Conservation (phyloP, 2,329 filamentous ascomycete species). For the Xylariaceae sp. region DNA sequence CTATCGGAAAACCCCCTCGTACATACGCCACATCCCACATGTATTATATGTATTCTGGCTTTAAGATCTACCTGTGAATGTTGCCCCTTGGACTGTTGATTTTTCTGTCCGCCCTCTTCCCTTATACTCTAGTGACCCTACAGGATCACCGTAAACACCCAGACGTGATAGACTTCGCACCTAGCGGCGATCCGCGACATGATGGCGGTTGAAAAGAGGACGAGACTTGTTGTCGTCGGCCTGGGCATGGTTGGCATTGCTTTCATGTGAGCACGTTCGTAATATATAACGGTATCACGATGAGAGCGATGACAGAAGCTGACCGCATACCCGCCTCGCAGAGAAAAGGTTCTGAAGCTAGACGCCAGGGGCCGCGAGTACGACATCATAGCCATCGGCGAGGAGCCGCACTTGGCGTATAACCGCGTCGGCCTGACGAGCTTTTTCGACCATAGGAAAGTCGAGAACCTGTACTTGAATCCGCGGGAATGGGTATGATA, state of each 20-base stretch:
- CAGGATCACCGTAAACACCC: background rate
- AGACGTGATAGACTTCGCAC: constrained; percentile 15
- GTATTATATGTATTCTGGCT: too few relatives aligned
- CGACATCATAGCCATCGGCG: constrained; percentile 78
- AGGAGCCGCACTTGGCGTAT: constrained; percentile 83
- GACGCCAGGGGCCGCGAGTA: constrained; percentile 73
- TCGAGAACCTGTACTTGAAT: constrained; percentile 86
- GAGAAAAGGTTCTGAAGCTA: constrained; percentile 84
- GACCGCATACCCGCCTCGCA: constrained; percentile 34
- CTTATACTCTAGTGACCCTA: too few relatives aligned
- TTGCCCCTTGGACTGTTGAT: too few relatives aligned
- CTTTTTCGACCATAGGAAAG: constrained; percentile 80
- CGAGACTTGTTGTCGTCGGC: constrained; percentile 76
- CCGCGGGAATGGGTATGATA: constrained; percentile 68
- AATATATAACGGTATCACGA: background rate
- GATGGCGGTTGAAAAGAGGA: constrained; percentile 46
- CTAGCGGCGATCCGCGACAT: background rate
- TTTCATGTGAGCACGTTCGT: constrained; percentile 64
- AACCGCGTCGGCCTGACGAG: constrained; percentile 86
- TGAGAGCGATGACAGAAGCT: background rate
- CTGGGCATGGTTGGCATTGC: constrained; percentile 89
- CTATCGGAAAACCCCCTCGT: too few relatives aligned
- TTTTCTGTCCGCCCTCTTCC: too few relatives aligned
- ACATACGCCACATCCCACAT: too few relatives aligned
- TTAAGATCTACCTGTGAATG: too few relatives aligned